Base-by-base conservation (phyloP, 768 basidiomycete species). In the Kwoniella shandongensis region DNA sequence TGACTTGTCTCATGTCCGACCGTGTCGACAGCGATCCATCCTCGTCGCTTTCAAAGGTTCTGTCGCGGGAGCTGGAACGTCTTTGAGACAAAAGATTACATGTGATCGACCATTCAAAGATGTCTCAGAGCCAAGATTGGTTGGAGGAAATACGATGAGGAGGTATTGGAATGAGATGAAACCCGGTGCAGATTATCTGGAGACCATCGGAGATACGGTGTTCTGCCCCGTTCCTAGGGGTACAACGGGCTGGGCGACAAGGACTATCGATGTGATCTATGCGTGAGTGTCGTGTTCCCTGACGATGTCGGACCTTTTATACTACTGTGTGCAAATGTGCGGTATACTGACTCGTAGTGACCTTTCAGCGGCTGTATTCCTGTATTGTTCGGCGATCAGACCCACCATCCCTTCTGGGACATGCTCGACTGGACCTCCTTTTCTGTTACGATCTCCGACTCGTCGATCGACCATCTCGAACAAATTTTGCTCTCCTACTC, bases 351-450 rank as follows among this genome's bases (percentile, higher is more conserved):
- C 42, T 17, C 12, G 7, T 18, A n/a, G 41, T 13, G 7, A 18
- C 2, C 8, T 27, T 1, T 2, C 45, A 56, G 54, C 25, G 77
- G 77, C 25, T 78, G 77, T 62, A 78, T 78, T 27, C 77, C 77
- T 15, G 75, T 77, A 15, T 64, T 77, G 46, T 62, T 78, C 44
- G 71, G 74, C 55, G 76, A 78, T 45, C 67, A 68, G 17, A 69
- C 74, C 12, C 63, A 72, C 45, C 67, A 67, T 62, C 77, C 77
- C 17, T 78, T 72, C 63, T 73, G 67, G 51, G 75, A 75, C 51
- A 65, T 78, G 40, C 63, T 78, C 55, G 76, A 77, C 56, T 78
- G 74, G 63, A 63, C 69, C 23, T 65, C 62, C 41, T 71, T 78
- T 62, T 76, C 76, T 27, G 56, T 78, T 22, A 61, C 67, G 22